phyloP scores from a whole-genome alignment of 306 rosid species.

The Glycyrrhiza uralensis region DNA sequence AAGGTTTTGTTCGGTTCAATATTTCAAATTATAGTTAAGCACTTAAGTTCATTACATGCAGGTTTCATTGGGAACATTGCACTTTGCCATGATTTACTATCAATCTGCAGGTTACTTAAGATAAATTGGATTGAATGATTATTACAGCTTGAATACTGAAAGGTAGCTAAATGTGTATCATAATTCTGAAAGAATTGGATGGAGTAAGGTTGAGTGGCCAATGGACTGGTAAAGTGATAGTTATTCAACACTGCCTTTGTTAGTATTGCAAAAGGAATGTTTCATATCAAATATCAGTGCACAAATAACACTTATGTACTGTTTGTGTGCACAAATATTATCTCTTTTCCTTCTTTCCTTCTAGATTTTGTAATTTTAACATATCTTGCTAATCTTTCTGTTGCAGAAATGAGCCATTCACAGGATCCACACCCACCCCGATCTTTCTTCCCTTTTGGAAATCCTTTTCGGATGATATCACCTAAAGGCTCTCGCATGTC shows the following conservation, averaged over 20 bases:
- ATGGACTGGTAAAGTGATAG: not conserved
- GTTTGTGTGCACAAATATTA: not conserved
- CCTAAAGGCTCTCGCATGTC: constrained; percentile 64
- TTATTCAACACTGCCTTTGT: not conserved
- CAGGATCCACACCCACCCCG: constrained; percentile 65
- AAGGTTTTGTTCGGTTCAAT: not conserved
- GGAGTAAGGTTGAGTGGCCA: not conserved
- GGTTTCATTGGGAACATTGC: not conserved
- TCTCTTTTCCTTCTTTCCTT: not conserved
- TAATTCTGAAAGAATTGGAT: not conserved
- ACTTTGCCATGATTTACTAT: not conserved
- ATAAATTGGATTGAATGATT: not conserved
- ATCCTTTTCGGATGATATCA: constrained; percentile 62
- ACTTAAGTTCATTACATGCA: not conserved
- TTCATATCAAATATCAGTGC: not conserved
- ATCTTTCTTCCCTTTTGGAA: constrained; percentile 71
- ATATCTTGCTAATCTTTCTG: not conserved
- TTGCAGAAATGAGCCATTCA: constrained; percentile 71
- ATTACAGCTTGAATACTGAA: not conserved
- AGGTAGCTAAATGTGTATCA: not conserved
- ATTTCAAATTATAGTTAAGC: not conserved
- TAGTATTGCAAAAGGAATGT: not conserved
- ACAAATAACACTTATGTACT: not conserved
- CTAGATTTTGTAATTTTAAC: not conserved
- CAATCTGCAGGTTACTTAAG: not conserved